Percentiles rank a stretch among this genome's conserved stretches.
These are phyloP conservation scores for Kuraishia piskuri DNA, from an alignment of 805 yeast genomes.

Conservation along the genomic window DNA sequence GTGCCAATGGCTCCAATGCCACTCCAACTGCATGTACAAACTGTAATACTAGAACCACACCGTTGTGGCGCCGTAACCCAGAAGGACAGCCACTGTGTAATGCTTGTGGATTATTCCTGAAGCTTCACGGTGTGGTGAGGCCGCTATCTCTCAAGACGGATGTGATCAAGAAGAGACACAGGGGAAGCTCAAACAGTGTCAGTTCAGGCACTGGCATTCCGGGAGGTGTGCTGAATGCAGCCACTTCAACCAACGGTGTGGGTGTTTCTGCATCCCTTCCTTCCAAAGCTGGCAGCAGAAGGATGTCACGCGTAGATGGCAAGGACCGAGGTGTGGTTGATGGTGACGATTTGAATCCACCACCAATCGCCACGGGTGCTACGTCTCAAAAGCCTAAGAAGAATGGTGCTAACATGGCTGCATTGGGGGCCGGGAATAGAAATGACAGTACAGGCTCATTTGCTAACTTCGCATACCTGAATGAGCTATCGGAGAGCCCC, in stretches of 20 bases:
- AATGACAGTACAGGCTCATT: background rate
- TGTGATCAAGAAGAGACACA: conserved; percentile 84
- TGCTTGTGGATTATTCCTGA: conserved; percentile 91
- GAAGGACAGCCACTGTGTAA: conserved; percentile 91
- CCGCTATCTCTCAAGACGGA: conserved; percentile 89
- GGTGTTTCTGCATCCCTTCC: background rate
- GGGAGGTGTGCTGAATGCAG: conserved; percentile 4
- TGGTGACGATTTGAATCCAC: conserved; percentile 6
- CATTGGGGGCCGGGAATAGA: background rate
- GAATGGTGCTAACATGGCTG: background rate
- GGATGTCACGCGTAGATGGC: background rate
- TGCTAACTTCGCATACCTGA: background rate
- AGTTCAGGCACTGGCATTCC: background rate
- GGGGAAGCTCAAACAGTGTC: conserved; percentile 26
- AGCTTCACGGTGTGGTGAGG: conserved; percentile 90
- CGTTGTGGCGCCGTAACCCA: conserved; percentile 90
- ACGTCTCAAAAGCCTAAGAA: background rate
- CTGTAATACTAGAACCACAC: conserved; percentile 89
- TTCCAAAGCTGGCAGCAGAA: background rate
- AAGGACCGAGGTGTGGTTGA: background rate
- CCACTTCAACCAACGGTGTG: conserved; percentile 1
- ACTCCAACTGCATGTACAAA: conserved; percentile 50
- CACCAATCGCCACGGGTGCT: conserved; percentile 2
- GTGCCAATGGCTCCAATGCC: background rate
- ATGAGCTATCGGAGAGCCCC: background rate